Evolutionary conservation across 352 stramenopile species (phyloP), one percentile per base, ranked within the genome.

Genomic region (Phytophthora podocarpi): DNA sequence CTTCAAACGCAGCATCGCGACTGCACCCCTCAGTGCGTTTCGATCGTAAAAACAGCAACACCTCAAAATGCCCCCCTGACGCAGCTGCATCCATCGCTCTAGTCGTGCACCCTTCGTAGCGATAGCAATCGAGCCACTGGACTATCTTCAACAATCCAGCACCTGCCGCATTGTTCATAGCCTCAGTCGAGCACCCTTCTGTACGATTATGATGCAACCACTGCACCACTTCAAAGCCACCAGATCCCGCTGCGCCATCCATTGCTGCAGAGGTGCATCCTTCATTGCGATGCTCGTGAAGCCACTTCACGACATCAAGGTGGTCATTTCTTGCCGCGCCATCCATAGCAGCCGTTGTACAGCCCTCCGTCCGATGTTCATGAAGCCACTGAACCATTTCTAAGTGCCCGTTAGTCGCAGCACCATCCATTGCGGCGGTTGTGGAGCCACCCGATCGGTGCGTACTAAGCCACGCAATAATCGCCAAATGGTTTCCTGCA

Each of bases 1-100:
- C 69, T 42, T 60, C 69, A 36, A 71, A 65, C 24, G 68, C 58
- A 35, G 64, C 64, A 34, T 68, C 53, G 15, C 56, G 60, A 36
- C 56, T 67, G 49, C 65, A 73, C 4, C 67, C 67, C 41, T 70
- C 65, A 4, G 21, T 32, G 7, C 60, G 43, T 16, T 60, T 42
- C 10, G 56, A 61, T 45, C 28, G 59, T 27, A 70, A 35, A 42
- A 64, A 69, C 36, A 76, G 28, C 28, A 76, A 26, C 31, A 70
- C 31, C 20, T 70, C 62, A 27, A 76, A 66, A 40, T 67, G 52
- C 1, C 62, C 61, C 12, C 56, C 41, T 28, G 60, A 70, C 4
- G 67, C 67, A 40, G 65, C 65, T 16, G 48, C 60, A 57, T 74
- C 60, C 65, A 74, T 74, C 34, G 65, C 65, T 45, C 53, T 35